Evolutionary conservation across 768 basidiomycete species (phyloP), one percentile per base, ranked within the genome.

Genomic region (Suillus spraguei): DNA sequence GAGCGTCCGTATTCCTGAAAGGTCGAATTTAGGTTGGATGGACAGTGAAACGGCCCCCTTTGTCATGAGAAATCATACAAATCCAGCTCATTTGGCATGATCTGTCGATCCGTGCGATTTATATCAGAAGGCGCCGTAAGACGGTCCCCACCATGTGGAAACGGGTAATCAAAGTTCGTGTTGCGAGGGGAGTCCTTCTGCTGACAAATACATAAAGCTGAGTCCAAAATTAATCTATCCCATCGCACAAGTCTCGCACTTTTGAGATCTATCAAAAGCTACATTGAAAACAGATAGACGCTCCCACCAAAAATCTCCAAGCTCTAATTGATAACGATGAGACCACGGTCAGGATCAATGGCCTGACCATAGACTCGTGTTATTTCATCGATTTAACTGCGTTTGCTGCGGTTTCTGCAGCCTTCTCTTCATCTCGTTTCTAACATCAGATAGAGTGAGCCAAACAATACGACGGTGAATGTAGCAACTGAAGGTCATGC

Each of bases 381-480:
- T 78, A 84, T 77, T 83, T 83, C 62, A 64, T 66, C 46, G 61
- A 16, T 65, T 67, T 67, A 33, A 33, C 33, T 24, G 39, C 49
- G 59, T 63, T 72, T 58, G 66, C 65, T 6, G 69, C 63, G 9
- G 71, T 73, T 36, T 74, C 72, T 13, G 74, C 71, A 28, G 73
- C 75, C 72, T 78, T 81, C 63, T 81, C 78, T 39, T 85, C 86
- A 2, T 87, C 83, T 62, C 82, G 85, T 80, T 85, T 85, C 86
- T 87, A 66, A 42, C 59, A 56, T 46, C 35, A 41, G 60, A 50
- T 63, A 52, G 41, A 46, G 62, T 72, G 60, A 63, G 65, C 32
- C 38, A 56, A 58, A 39, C 14, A 2, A 42, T 38, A 53, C 17
- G n/a, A 24, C 14, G 59, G 53, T 24, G 35, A 53, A 59, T 42